Conservation (phyloP, 2,329 filamentous ascomycete genomes). For the Xylariaceae sp. region DNA sequence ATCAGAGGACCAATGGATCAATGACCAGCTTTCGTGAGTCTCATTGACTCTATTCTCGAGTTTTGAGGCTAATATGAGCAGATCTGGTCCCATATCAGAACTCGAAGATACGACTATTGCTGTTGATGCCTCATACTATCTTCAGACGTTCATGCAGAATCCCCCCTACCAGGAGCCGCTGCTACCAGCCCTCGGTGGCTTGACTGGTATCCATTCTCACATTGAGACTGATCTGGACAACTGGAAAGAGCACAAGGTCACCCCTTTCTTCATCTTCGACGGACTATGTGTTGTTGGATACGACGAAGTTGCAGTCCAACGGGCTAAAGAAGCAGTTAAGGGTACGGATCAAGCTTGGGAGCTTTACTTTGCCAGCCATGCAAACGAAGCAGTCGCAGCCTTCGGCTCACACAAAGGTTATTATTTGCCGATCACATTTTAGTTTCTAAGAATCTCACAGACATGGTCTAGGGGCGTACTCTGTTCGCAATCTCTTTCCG, state of each 20-base stretch:
- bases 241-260: slow-evolving; percentile 67
- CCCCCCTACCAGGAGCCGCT: slow-evolving; percentile 76
- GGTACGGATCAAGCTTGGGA: slow-evolving; percentile 80
- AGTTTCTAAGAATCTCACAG: slow-evolving; percentile 4
- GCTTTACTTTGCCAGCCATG: slow-evolving; percentile 76
- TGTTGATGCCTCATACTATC: slow-evolving; percentile 71
- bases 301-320: slow-evolving; percentile 64
- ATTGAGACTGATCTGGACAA: slow-evolving; percentile 72
- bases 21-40: slow-evolving; percentile 32
- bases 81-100: slow-evolving; percentile 61
- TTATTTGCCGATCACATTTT: not conserved
- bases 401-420: slow-evolving; percentile 76
- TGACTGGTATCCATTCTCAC: slow-evolving; percentile 72
- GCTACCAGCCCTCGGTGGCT: slow-evolving; percentile 81
- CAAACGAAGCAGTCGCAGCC: slow-evolving; percentile 75
- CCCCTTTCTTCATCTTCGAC: slow-evolving; percentile 88
- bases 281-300: slow-evolving; percentile 77
- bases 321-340: slow-evolving; percentile 60
- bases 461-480: slow-evolving; percentile 58
- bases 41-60: not conserved
- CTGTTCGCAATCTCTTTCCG: slow-evolving; percentile 68
- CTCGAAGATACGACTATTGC: slow-evolving; percentile 64
- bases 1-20: slow-evolving; percentile 39
- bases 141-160: slow-evolving; percentile 71
- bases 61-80: slow-evolving; percentile 25